Conservation (phyloP, 2,329 filamentous ascomycete genomes). For the Talaromyces sp. region DNA sequence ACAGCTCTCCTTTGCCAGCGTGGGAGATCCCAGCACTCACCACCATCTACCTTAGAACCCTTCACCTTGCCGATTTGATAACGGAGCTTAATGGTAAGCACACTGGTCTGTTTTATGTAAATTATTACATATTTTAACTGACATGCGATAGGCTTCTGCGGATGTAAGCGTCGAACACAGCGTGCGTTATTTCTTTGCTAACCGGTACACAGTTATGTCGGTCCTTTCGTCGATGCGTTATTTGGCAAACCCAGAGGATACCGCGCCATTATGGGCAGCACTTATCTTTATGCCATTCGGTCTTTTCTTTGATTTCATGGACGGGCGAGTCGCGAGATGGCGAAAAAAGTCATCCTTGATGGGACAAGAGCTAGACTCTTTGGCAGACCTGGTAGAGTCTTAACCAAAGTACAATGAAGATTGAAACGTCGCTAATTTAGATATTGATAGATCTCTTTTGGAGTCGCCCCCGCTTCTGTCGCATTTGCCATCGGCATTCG, state of each 20-base stretch:
- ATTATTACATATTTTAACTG: not conserved
- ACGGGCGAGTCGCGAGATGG: constrained; percentile 94
- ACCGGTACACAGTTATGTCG: constrained; percentile 64
- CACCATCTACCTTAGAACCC: constrained; percentile 28
- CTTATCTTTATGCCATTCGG: constrained; percentile 86
- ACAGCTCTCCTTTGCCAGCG: not conserved
- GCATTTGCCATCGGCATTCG: constrained; percentile 88
- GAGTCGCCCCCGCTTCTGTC: constrained; percentile 77
- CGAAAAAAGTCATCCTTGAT: constrained; percentile 94
- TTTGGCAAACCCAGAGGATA: constrained; percentile 62
- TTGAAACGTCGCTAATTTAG: not conserved
- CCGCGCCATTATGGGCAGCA: constrained; percentile 71
- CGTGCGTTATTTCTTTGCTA: not conserved
- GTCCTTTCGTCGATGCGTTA: constrained; percentile 93
- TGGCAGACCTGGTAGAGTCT: constrained; percentile 77
- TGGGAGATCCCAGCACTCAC: not conserved
- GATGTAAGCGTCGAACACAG: constrained; percentile 30
- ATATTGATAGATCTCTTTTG: constrained; percentile 75
- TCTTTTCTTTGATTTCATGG: constrained; percentile 96
- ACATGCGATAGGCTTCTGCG: constrained; percentile 40
- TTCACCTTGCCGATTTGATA: constrained; percentile 47
- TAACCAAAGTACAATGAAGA: not conserved
- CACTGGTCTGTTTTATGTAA: not conserved
- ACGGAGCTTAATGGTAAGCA: constrained; percentile 45
- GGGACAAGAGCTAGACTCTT: constrained; percentile 94